Base-by-base conservation (phyloP, 345 rosid species). In the Turnera subulata region DNA sequence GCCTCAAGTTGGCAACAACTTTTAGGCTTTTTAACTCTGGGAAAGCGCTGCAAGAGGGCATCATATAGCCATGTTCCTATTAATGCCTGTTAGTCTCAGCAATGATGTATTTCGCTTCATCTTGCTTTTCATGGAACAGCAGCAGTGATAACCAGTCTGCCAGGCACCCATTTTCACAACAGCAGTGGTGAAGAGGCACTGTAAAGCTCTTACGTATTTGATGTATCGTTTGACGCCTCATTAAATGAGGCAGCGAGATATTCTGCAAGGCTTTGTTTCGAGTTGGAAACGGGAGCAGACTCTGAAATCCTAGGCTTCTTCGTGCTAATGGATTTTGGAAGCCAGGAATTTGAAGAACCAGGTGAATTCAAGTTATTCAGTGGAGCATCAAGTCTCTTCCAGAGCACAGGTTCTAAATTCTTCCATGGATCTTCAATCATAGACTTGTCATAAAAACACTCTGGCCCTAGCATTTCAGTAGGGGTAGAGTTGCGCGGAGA, bases 391-490 rank as follows among this genome's bases (percentile, higher is more conserved):
- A 62, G 33, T 6, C 70, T 68, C 64, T 49, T 84, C 98, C 92
- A 86, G 33, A 72, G 1, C 59, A 74, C 68, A 59, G 95, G 96
- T 52, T 76, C 57, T 22, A 91, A 50, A 62, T 68, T 25, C 69
- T 74, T 63, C 96, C 96, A 91, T 19, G 98, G 98, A 58, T 91
- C 86, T 63, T 80, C 85, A 56, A 80, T 59, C 98, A 91, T 91
- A 56, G 96, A 91, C 47, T 67, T 74, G 43, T 78, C 60, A 49
- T 71, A 86, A 64, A 81, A 82, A 37, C 63, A 21, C 59, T 79
- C 76, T 5, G 81, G 88, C 58, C 75, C 75, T 24, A 13, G 50
- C 46, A 56, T 59, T 21, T 59, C 62, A 46, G 44, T 67, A 14
- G 24, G n/a, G 62, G 53, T 65, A 24, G 70, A 58, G 20, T 68